Conservation (phyloP, 352 stramenopile genomes). For the Pythium rhizo-oryzae region DNA sequence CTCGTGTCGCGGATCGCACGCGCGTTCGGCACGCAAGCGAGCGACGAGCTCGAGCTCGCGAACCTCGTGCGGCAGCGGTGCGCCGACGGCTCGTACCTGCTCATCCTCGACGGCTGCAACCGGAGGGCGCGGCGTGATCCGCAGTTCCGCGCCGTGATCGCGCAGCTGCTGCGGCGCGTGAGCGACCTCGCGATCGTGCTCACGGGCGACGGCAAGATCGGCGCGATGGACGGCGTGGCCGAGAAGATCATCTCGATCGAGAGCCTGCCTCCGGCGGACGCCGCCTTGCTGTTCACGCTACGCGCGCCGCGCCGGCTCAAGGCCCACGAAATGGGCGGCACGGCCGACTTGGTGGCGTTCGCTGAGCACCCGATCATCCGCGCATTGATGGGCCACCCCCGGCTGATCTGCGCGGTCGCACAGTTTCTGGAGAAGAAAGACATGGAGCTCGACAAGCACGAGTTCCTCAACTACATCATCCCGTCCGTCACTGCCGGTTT, state of each 20-base stretch:
- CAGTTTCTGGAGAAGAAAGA: slow-evolving; percentile 85
- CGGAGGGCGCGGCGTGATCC: slow-evolving; percentile 43
- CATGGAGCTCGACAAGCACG: slow-evolving; percentile 81
- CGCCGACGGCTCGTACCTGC: slow-evolving; percentile 51
- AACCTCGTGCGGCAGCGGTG: slow-evolving; percentile 56
- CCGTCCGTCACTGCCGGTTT: slow-evolving; percentile 77
- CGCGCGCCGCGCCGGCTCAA: slow-evolving; percentile 75
- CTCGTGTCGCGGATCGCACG: slow-evolving; percentile 20
- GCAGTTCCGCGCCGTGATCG: slow-evolving; percentile 49
- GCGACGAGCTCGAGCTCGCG: slow-evolving; percentile 42
- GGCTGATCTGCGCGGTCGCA: slow-evolving; percentile 77
- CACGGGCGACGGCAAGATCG: slow-evolving; percentile 73
- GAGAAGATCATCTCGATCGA: slow-evolving; percentile 81
- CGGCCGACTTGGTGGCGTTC: slow-evolving; percentile 58
- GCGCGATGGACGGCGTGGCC: slow-evolving; percentile 75
- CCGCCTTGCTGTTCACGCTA: slow-evolving; percentile 75
- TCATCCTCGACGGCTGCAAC: slow-evolving; percentile 84
- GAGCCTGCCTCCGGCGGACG: slow-evolving; percentile 61
- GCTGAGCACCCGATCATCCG: slow-evolving; percentile 69
- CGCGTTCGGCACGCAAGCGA: slow-evolving; percentile 16
- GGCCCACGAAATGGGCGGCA: slow-evolving; percentile 79
- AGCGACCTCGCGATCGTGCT: slow-evolving; percentile 63
- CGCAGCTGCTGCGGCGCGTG: slow-evolving; percentile 63
- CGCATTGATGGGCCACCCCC: slow-evolving; percentile 58
- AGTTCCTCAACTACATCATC: slow-evolving; percentile 84